These are phyloP conservation scores for Fusarium incarnatum DNA, from an alignment of 2,329 filamentous ascomycete genomes.

Conservation along the genomic window DNA sequence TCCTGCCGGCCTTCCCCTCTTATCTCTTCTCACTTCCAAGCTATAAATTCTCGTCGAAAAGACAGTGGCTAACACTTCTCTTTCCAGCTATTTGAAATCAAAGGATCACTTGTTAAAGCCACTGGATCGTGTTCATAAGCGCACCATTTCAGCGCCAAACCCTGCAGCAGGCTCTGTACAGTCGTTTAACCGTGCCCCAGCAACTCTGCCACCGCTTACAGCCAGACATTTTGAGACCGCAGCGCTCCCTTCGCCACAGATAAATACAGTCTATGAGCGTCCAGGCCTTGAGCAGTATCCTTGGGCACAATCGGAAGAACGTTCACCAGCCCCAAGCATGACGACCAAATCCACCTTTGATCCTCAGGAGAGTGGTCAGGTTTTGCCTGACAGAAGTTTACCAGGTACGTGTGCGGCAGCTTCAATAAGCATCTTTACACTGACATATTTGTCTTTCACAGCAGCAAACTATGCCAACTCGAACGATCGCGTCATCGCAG, in stretches of 20 bases:
- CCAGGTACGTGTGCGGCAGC: constrained; percentile 15
- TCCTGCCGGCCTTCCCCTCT: not conserved
- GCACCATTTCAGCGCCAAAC: constrained; percentile 63
- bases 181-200: constrained; percentile 33
- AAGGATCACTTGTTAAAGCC: constrained; percentile 30
- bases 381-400: constrained; percentile 15
- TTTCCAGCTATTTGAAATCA: constrained; percentile 24
- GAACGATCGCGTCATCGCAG: constrained; percentile 39
- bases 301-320: constrained; percentile 23
- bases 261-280: constrained; percentile 26
- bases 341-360: constrained; percentile 25
- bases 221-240: constrained; percentile 28
- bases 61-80: constrained; percentile 24
- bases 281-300: constrained; percentile 28
- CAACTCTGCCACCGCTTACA: constrained; percentile 36
- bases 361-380: constrained; percentile 7
- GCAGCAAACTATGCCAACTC: constrained; percentile 16
- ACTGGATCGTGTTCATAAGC: constrained; percentile 57
- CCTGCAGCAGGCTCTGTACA: constrained; percentile 49
- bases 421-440: not conserved
- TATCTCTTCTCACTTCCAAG: not conserved
- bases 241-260: constrained; percentile 29
- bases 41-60: constrained; percentile 14
- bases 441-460: constrained; percentile 11
- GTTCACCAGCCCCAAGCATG: constrained; percentile 24